phyloP scores from a whole-genome alignment of 2,329 filamentous ascomycete genomes.

The Trichoderma oligosporum region DNA sequence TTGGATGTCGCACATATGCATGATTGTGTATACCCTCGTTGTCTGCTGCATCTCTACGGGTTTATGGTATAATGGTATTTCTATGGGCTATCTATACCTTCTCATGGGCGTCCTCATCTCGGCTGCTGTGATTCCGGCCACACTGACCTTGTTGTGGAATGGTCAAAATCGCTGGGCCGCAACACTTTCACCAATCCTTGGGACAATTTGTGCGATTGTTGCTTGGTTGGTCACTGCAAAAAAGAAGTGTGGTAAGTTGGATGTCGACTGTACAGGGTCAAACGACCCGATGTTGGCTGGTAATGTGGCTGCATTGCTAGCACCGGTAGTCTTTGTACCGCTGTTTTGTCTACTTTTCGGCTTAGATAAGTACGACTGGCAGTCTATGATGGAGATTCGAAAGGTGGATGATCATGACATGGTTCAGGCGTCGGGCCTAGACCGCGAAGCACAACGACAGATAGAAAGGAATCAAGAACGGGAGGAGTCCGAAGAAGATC shows the following conservation, averaged over 20 bases:
- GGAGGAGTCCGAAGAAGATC: constrained; percentile 42
- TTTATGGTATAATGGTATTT: constrained; percentile 68
- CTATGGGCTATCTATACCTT: constrained; percentile 84
- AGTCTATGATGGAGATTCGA: constrained; percentile 75
- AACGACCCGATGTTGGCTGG: constrained; percentile 86
- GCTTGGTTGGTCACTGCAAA: constrained; percentile 74
- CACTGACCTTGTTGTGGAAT: constrained; percentile 75
- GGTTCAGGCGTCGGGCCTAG: constrained; percentile 55
- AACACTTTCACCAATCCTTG: constrained; percentile 62
- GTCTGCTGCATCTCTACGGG: constrained; percentile 78
- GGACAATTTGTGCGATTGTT: constrained; percentile 61
- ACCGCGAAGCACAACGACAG: constrained; percentile 27
- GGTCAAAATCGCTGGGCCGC: constrained; percentile 73
- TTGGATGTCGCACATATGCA: constrained; percentile 71
- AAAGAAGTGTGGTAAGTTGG: constrained; percentile 63
- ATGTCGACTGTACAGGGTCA: constrained; percentile 70
- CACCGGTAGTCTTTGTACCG: constrained; percentile 70
- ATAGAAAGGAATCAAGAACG: constrained; percentile 25
- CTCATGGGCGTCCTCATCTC: constrained; percentile 92
- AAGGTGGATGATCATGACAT: constrained; percentile 74
- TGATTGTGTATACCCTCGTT: constrained; percentile 65
- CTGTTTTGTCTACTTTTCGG: constrained; percentile 62
- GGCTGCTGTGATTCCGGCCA: constrained; percentile 76
- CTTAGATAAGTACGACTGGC: constrained; percentile 76
- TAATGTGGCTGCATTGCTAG: constrained; percentile 77